Evolutionary conservation across 495 filamentous ascomycete species (phyloP).

Genomic region (Amorphotheca resinae): DNA sequence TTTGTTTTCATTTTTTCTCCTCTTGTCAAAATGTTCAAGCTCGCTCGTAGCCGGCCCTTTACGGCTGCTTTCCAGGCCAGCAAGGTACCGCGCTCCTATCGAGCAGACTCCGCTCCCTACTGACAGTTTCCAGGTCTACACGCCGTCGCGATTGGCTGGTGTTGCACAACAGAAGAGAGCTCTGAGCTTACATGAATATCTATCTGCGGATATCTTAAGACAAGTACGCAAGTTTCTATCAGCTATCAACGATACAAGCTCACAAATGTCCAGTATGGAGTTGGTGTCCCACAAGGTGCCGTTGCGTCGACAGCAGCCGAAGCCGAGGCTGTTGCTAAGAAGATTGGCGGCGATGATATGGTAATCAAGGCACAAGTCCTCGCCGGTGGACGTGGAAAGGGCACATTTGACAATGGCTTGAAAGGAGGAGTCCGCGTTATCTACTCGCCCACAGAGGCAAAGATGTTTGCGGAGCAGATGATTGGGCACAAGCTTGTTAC

Average conservation of each 20-base stretch:
- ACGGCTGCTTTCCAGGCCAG: constrained; percentile 51
- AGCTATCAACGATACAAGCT: not conserved
- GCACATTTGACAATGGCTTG: constrained; percentile 91
- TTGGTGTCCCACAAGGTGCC: constrained; percentile 79
- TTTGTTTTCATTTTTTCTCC: constrained; percentile 6
- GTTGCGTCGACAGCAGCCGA: constrained; percentile 74
- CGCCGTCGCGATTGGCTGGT: constrained; percentile 18
- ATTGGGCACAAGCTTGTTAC: constrained; percentile 99
- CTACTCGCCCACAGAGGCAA: constrained; percentile 75
- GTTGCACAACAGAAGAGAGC: constrained; percentile 57
- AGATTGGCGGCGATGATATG: constrained; percentile 88
- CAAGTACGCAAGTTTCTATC: constrained; percentile 40
- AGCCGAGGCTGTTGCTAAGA: constrained; percentile 81
- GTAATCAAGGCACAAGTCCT: constrained; percentile 99
- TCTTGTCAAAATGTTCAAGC: constrained; percentile 53
- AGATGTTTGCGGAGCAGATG: constrained; percentile 98
- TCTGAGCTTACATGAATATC: constrained; percentile 94
- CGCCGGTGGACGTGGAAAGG: constrained; percentile 94
- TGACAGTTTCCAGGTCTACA: constrained; percentile 16
- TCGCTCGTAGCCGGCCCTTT: constrained; percentile 51
- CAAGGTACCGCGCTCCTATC: constrained; percentile 31
- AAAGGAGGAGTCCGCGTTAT: constrained; percentile 98
- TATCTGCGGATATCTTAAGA: constrained; percentile 79
- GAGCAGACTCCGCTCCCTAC: constrained; percentile 13
- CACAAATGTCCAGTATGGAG: constrained; percentile 57